Evolutionary conservation across 352 stramenopile species (phyloP), one percentile per base, ranked within the genome.

Genomic region (Phytopythium kandeliae): DNA sequence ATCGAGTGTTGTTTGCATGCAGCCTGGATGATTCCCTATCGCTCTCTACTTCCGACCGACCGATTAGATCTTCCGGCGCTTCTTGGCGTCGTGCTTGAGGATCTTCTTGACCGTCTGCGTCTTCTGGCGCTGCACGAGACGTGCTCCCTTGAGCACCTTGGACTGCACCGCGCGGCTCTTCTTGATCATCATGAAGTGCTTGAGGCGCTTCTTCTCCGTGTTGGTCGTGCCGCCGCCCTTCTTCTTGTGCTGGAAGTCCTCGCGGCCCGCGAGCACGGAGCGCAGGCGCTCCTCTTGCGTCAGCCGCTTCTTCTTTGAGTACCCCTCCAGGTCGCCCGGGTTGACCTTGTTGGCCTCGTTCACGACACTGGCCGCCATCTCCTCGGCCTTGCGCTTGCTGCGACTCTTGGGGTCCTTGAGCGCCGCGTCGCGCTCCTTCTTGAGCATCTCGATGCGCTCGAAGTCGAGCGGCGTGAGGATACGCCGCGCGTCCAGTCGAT

Each of bases 111-210:
- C 83, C 16, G 80, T 64, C 51, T 84, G 78, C 49, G 81, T 91
- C 56, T 89, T 78, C 57, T 72, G 56, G 25, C 68, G 61, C 62
- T 97, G 88, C 42, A 97, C 77, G 58, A 95, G 71, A 25, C 82
- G 81, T 41, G 90, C 86, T 40, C 75, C 91, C 57, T 84, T 74
- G 40, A 92, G 81, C 51, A 96, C 78, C 71, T 97, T 96, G 57
- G 60, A 71, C 67, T 97, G 86, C 51, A 97, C 90, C 28, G 76
- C 67, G 51, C 83, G 83, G 60, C 90, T 97, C 67, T 97, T 97
- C 63, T 98, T 97, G 44, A 97, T 89, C 96, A 99, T 99, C 60
- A 97, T 84, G 53, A 98, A 99, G 69, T 98, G 98, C 81, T 99
- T 99, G 12, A 93, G 85, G 45, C 96, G 83, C 58, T 89, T 87